A percentile compares a stretch with the other conserved stretches of the same genome.
Evolutionary conservation across 2,329 filamentous ascomycete genomes (phyloP).

Genomic region (Talaromyces sp.): DNA sequence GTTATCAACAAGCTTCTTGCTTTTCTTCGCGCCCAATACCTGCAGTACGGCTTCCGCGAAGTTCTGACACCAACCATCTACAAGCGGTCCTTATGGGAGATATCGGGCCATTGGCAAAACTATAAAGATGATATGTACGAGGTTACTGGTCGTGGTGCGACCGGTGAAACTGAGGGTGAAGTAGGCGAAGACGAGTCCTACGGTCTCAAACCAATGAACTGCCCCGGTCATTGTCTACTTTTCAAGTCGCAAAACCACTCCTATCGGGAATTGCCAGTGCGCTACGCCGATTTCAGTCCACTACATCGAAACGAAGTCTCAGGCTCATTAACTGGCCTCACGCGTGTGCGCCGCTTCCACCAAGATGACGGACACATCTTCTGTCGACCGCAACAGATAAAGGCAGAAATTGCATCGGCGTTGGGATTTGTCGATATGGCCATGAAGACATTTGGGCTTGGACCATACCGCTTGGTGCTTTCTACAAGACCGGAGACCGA

Average conservation of each 20-base stretch:
- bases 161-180: slow-evolving; percentile 48
- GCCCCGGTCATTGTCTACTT: slow-evolving; percentile 82
- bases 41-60: slow-evolving; percentile 82
- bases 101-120: slow-evolving; percentile 84
- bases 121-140: slow-evolving; percentile 93
- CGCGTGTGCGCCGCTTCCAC: slow-evolving; percentile 82
- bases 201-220: slow-evolving; percentile 91
- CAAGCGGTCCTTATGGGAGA: slow-evolving; percentile 83
- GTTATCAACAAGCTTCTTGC: slow-evolving; percentile 82
- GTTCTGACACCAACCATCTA: slow-evolving; percentile 90
- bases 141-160: slow-evolving; percentile 60
- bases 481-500: slow-evolving; percentile 77
- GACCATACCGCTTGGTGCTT: slow-evolving; percentile 73
- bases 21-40: slow-evolving; percentile 82
- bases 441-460: slow-evolving; percentile 70
- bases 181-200: slow-evolving; percentile 69
- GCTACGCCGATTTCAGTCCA: slow-evolving; percentile 84
- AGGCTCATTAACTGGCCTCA: slow-evolving; percentile 78
- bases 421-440: slow-evolving; percentile 74
- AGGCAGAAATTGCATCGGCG: slow-evolving; percentile 72
- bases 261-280: slow-evolving; percentile 78
- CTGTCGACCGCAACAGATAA: slow-evolving; percentile 75
- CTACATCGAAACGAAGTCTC: slow-evolving; percentile 86
- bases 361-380: slow-evolving; percentile 93
- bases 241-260: slow-evolving; percentile 74